Percentiles rank a stretch among this genome's conserved stretches.
Conservation (phyloP, 2,329 filamentous ascomycete genomes). For the Grosmannia huntii region DNA sequence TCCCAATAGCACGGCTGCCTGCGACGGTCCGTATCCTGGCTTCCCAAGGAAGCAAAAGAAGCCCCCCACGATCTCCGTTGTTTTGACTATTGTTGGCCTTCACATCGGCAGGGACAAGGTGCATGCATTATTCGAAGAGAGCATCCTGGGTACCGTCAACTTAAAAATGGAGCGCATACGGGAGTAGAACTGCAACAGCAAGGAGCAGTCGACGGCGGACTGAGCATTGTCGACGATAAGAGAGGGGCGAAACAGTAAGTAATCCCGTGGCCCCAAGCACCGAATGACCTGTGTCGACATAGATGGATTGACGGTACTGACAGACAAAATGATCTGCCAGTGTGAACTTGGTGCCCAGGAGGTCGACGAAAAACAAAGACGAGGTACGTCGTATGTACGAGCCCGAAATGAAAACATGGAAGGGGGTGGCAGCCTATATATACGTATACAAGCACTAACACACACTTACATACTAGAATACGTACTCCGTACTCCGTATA, state of each 20-base stretch:
- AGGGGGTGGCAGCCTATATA: background rate
- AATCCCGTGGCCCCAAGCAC: constrained; percentile 38
- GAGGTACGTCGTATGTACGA: background rate
- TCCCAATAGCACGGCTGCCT: constrained; percentile 58
- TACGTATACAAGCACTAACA: background rate
- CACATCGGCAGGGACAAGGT: constrained; percentile 58
- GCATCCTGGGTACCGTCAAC: constrained; percentile 31
- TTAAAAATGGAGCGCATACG: constrained; percentile 52
- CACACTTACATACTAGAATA: background rate
- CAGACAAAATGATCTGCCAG: background rate
- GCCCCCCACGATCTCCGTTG: no score
- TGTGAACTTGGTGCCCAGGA: background rate
- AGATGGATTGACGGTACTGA: background rate
- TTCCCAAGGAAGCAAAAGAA: constrained; percentile 27
- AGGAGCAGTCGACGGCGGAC: constrained; percentile 48
- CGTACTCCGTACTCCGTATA: no score
- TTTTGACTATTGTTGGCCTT: constrained; percentile 45
- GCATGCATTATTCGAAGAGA: constrained; percentile 47
- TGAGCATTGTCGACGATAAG: constrained; percentile 45
- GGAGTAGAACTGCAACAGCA: constrained; percentile 56
- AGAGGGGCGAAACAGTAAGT: constrained; percentile 57
- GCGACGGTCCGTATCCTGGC: constrained; percentile 47
- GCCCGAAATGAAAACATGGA: background rate
- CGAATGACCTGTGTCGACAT: no score
- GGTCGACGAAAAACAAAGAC: background rate